Evolutionary conservation across 2,329 filamentous ascomycete genomes (phyloP).

Genomic region (Epichloe glyceriae): DNA sequence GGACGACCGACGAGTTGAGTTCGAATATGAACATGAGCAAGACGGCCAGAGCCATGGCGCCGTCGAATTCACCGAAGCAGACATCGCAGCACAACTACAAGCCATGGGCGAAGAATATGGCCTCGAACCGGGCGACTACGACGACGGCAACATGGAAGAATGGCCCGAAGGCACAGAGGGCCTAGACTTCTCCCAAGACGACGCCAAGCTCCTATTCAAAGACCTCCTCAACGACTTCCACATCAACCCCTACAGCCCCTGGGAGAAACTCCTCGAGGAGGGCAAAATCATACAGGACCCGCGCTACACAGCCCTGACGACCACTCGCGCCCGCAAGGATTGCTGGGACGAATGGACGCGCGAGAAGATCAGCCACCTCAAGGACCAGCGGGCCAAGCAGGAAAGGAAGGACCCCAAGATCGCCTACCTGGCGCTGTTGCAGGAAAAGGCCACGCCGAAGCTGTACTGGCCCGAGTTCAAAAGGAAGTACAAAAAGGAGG

Average conservation of each 20-base stretch:
- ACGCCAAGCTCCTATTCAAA: slow-evolving; percentile 66
- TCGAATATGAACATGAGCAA: background rate
- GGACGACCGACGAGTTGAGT: slow-evolving; percentile 15
- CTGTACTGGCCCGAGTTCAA: slow-evolving; percentile 97
- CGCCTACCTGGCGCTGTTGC: slow-evolving; percentile 68
- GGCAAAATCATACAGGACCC: slow-evolving; percentile 71
- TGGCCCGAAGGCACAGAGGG: slow-evolving; percentile 64
- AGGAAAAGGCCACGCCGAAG: slow-evolving; percentile 73
- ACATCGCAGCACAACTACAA: slow-evolving; percentile 84
- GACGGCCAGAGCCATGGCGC: slow-evolving; percentile 26
- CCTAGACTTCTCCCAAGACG: slow-evolving; percentile 57
- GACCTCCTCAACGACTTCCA: slow-evolving; percentile 72
- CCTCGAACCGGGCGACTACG: slow-evolving; percentile 64
- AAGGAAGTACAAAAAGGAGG: slow-evolving; percentile 74
- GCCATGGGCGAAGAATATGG: slow-evolving; percentile 82
- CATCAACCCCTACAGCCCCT: slow-evolving; percentile 79
- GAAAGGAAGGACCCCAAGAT: slow-evolving; percentile 75
- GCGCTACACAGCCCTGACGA: slow-evolving; percentile 72
- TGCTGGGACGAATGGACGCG: slow-evolving; percentile 76
- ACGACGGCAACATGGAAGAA: slow-evolving; percentile 45
- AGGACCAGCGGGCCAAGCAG: slow-evolving; percentile 58
- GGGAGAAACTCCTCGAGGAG: slow-evolving; percentile 81
- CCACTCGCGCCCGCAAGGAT: slow-evolving; percentile 68
- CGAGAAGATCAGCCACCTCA: slow-evolving; percentile 59
- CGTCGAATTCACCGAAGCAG: slow-evolving; percentile 82